Base-by-base conservation (phyloP, 2,329 filamentous ascomycete species). In the Penicillium aurantiogriseum region DNA sequence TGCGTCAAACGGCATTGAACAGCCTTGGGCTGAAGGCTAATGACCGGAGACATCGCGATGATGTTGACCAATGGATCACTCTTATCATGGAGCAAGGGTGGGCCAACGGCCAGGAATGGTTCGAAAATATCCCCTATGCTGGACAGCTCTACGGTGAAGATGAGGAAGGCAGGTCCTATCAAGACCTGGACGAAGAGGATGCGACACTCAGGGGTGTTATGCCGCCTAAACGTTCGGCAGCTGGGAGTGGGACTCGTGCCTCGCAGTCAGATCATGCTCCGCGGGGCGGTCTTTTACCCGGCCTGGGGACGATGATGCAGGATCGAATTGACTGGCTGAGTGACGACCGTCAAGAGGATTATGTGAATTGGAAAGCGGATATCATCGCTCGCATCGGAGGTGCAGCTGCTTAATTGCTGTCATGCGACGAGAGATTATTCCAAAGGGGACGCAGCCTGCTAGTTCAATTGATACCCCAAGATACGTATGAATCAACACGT, bases 51-150 rank as follows among this genome's bases (percentile, higher is more conserved):
- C 69, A 74, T 54, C 70, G 71, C 11, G 72, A 71, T 50, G 83
- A 88, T 36, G 81, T 91, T 38, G 85, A 89, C 58, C 75, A 76
- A 2, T 88, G 88, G 61, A 81, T 89, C 57, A 73, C 81, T 21
- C 75, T 83, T 56, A 80, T 89, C 42, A 81, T 75, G 62, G 69
- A 72, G 21, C 71, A 76, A 23, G 71, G 71, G 2, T 83, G 80
- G 77, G 74, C 82, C 19, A 79, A 83, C 80, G 87, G 71, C 4
- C 71, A 82, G 51, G 86, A 90, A 66, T 91, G 88, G 88, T 90
- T 89, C 58, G 75, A 80, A 29, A 85, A 89, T 62, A 80, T 80
- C 43, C 75, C 76, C 8, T 66, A 65, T 60, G 74, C 73, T 8
- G 74, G 67, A 4, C 73, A 71, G 25, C 57, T 74, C 10, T 68